Evolutionary conservation across 768 basidiomycete genomes (phyloP).

Genomic region (Asterophora parasitica): DNA sequence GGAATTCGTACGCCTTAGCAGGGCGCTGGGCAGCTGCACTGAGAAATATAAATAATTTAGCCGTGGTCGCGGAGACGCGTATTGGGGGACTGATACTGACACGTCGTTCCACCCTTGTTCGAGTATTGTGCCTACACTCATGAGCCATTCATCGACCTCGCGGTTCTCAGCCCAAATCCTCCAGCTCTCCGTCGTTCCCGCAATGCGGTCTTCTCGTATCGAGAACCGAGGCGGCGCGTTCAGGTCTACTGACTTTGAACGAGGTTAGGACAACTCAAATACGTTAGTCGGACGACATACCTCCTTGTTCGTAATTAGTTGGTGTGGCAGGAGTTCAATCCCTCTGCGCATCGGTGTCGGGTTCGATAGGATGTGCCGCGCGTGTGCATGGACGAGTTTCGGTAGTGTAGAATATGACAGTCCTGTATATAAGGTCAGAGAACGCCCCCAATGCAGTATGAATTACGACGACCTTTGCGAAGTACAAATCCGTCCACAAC

Average conservation of each 20-base stretch:
- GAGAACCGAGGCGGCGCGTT: constrained; percentile 59
- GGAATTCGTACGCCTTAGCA: constrained; percentile 84
- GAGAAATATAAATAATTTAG: constrained; percentile 7
- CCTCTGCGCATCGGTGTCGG: constrained; percentile 46
- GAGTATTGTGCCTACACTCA: constrained; percentile 80
- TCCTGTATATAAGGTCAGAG: constrained; percentile 39
- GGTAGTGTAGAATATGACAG: constrained; percentile 73
- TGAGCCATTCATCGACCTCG: constrained; percentile 94
- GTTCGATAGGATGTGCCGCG: constrained; percentile 59
- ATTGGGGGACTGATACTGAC: constrained; percentile 35
- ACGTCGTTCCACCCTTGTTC: constrained; percentile 89
- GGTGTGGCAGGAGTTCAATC: constrained; percentile 77
- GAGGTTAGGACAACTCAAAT: constrained; percentile 1
- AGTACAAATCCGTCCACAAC: constrained; percentile 98
- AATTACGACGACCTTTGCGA: constrained; percentile 64
- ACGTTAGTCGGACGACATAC: constrained; percentile 31
- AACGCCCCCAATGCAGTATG: neutral
- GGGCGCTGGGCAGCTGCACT: constrained; percentile 58
- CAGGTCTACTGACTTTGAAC: constrained; percentile 63
- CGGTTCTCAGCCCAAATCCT: constrained; percentile 69
- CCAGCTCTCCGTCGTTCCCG: constrained; percentile 79
- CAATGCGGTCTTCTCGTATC: constrained; percentile 69
- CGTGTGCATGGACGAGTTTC: constrained; percentile 74
- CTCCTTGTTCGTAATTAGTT: constrained; percentile 79
- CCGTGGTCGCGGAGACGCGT: neutral